Evolutionary conservation across 2,329 filamentous ascomycete genomes (phyloP).

Genomic region (Thielaviopsis ethacetica): DNA sequence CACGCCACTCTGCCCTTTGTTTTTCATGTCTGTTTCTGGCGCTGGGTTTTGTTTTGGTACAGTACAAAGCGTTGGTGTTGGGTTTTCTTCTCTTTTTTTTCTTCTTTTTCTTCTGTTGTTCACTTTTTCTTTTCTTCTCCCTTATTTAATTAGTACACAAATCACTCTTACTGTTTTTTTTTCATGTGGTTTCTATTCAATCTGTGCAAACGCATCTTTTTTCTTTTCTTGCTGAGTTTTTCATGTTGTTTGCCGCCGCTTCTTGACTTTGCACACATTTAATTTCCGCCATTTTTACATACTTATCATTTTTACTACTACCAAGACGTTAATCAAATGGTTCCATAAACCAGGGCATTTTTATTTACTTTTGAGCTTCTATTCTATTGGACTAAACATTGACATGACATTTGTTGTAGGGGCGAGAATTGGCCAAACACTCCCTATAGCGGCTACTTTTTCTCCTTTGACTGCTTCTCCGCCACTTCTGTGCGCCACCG

Average conservation of each 20-base stretch:
- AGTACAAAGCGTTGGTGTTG: conserved; percentile 6
- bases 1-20: too few relatives aligned
- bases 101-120: not conserved
- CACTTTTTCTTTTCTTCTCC: not conserved
- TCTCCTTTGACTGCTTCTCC: not conserved
- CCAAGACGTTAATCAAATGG: too few relatives aligned
- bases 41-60: not conserved
- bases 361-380: too few relatives aligned
- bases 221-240: not conserved
- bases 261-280: not conserved
- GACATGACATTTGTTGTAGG: too few relatives aligned
- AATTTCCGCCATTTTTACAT: too few relatives aligned
- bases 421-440: too few relatives aligned
- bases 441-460: not conserved
- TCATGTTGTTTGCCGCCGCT: not conserved
- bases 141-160: not conserved
- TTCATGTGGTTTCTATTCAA: not conserved
- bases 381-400: too few relatives aligned
- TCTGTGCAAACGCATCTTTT: not conserved
- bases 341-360: too few relatives aligned
- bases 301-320: too few relatives aligned
- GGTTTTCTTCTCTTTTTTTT: not conserved
- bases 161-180: not conserved
- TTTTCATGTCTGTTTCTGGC: not conserved
- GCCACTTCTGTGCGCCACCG: not conserved